Evolutionary conservation across 2,329 filamentous ascomycete species (phyloP).

Genomic region (Fusarium verticillioides): DNA sequence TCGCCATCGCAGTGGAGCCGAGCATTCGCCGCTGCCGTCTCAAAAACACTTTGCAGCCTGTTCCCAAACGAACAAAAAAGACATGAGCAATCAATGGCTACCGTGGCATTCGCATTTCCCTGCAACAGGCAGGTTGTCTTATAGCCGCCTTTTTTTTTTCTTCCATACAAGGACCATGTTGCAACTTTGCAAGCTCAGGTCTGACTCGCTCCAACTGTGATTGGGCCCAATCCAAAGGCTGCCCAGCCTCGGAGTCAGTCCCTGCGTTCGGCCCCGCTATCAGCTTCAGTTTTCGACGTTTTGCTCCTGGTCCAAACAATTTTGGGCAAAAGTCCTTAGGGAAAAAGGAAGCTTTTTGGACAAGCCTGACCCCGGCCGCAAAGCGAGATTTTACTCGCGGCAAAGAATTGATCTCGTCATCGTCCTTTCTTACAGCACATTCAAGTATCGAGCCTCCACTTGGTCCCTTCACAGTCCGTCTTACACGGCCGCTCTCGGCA

Average conservation of each 20-base stretch:
- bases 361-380: conserved; percentile 45
- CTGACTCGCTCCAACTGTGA: conserved; percentile 45
- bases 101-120: conserved; percentile 41
- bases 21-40: conserved; percentile 34
- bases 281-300: conserved; percentile 35
- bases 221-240: conserved; percentile 35
- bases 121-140: conserved; percentile 36
- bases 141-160: background rate
- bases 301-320: conserved; percentile 25
- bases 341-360: conserved; percentile 32
- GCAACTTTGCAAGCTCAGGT: conserved; percentile 35
- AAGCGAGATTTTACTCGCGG: conserved; percentile 37
- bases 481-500: conserved; percentile 47
- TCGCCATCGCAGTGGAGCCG: conserved; percentile 41
- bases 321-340: conserved; percentile 31
- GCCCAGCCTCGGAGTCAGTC: conserved; percentile 40
- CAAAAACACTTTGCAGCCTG: conserved; percentile 21
- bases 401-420: conserved; percentile 48
- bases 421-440: conserved; percentile 29
- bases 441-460: conserved; percentile 33
- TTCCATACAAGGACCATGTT: conserved; percentile 11
- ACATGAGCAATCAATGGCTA: conserved; percentile 4
- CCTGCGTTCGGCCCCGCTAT: conserved; percentile 44
- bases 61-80: conserved; percentile 8
- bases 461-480: conserved; percentile 29